Evolutionary conservation across 441 rosid genomes (phyloP), one percentile per base, ranked within the genome.

Genomic region (Flueggea neowawraea): DNA sequence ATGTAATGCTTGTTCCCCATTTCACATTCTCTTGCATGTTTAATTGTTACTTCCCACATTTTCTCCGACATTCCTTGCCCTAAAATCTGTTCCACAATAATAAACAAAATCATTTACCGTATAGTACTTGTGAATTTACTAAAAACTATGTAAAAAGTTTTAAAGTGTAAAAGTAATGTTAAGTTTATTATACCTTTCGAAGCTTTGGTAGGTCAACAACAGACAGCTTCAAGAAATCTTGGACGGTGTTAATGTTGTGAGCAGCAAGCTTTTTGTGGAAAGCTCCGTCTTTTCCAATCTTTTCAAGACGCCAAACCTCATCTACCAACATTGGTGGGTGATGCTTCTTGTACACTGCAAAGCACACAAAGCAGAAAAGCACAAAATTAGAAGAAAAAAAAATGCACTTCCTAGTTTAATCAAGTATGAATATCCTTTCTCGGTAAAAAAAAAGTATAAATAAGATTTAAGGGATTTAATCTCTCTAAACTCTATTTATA

Each of bases 261-360:
- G 73, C 44, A 10, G 77, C n/a, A 36, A 93, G 81, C 75, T 79
- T 93, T 70, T 63, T 88, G 75, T 93, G 93, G 59, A 90, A 93
- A 39, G 91, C 91, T 52, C 97, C 98, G 52, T 71, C 90, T 78
- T 86, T 93, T 49, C 95, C 90, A 22, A 93, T 87, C 80, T 88
- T 93, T 79, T 85, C 84, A 12, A 90, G 89, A 28, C 98, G 85
- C 97, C 98, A 93, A 36, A 93, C 97, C 31, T 90, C 91, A 62
- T 93, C 98, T 4, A 74, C 77, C 55, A 93, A 66, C 76, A 54
- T 70, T 53, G 98, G 98, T 16, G 97, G 97, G 70, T 88, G 75
- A 73, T 90, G 96, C 71, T 90, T 93, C 89, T 85, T 88, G 87
- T 93, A 93, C 80, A 88, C 98, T 90, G 41, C 41, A n/a, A 36